phyloP scores from a whole-genome alignment of 2,329 filamentous ascomycete species.

The Aspergillus tanneri region DNA sequence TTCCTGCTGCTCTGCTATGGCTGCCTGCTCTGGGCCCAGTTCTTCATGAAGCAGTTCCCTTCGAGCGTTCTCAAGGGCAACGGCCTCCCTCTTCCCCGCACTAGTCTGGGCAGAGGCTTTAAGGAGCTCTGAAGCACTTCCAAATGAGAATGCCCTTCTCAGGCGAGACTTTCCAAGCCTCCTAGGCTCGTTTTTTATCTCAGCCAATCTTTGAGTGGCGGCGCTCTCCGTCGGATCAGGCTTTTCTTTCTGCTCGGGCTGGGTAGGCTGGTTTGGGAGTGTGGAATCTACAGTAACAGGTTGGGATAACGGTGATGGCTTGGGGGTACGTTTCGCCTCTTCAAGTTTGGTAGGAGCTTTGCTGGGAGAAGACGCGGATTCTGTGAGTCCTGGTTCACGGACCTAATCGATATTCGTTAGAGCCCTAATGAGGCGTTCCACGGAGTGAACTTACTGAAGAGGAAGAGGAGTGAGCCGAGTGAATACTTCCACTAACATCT shows the following conservation, averaged over 20 bases:
- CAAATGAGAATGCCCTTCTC: slow-evolving; percentile 91
- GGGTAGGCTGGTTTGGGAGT: slow-evolving; percentile 19
- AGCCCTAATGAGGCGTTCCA: not conserved
- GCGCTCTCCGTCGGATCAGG: slow-evolving; percentile 55
- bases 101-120: slow-evolving; percentile 68
- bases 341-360: slow-evolving; percentile 57
- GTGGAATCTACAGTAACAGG: slow-evolving; percentile 55
- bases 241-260: slow-evolving; percentile 26
- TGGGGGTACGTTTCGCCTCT: slow-evolving; percentile 63
- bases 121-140: slow-evolving; percentile 86
- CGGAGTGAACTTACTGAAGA: slow-evolving; percentile 60
- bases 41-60: slow-evolving; percentile 66
- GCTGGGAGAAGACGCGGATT: slow-evolving; percentile 21
- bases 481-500: slow-evolving; percentile 65
- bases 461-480: slow-evolving; percentile 53
- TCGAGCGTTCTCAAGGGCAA: slow-evolving; percentile 58
- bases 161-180: slow-evolving; percentile 82
- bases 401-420: slow-evolving; percentile 19
- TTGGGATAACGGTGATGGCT: slow-evolving; percentile 72
- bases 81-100: slow-evolving; percentile 41
- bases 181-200: slow-evolving; percentile 76
- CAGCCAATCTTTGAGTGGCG: slow-evolving; percentile 79
- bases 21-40: slow-evolving; percentile 82
- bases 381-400: slow-evolving; percentile 23
- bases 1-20: slow-evolving; percentile 90